Conservation (phyloP, 139 green algal species). For the Coelastrella sp. region DNA sequence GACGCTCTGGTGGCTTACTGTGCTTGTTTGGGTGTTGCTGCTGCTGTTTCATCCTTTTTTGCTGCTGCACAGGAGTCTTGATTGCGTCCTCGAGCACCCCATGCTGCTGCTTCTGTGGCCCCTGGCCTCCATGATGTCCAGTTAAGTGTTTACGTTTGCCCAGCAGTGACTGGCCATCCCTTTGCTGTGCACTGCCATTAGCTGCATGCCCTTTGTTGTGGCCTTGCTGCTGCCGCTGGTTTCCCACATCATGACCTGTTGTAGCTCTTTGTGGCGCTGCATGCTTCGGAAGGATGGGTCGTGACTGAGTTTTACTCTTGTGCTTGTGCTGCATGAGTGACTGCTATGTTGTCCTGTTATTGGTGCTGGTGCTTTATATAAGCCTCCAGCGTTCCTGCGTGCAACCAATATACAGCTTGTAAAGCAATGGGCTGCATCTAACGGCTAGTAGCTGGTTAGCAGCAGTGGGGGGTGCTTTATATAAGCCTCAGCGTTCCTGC, state of each 20-base stretch:
- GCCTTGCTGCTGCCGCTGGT: neutral
- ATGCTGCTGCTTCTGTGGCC: neutral
- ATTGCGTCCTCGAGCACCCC: no score
- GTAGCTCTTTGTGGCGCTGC: neutral
- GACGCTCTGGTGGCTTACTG: neutral
- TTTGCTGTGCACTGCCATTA: no score
- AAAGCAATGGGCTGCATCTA: no score
- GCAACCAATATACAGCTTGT: neutral
- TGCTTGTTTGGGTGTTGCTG: neutral
- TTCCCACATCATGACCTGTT: neutral
- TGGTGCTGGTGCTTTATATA: neutral
- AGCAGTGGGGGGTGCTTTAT: neutral
- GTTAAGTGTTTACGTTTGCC: no score
- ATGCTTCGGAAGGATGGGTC: constrained; percentile 17
- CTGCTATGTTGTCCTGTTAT: neutral
- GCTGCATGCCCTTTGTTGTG: neutral
- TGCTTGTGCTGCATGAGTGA: constrained; percentile 6
- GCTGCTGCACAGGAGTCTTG: neutral
- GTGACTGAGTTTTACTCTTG: neutral
- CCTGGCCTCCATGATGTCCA: neutral
- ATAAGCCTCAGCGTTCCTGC: neutral
- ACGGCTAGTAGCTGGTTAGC: neutral
- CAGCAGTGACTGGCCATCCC: no score
- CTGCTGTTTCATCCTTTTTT: constrained; percentile 25
- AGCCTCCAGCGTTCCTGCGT: neutral